A percentile compares a stretch with the other conserved stretches of the same genome.
phyloP scores from a whole-genome alignment of 2,329 filamentous ascomycete genomes.

The Phoma sp. region DNA sequence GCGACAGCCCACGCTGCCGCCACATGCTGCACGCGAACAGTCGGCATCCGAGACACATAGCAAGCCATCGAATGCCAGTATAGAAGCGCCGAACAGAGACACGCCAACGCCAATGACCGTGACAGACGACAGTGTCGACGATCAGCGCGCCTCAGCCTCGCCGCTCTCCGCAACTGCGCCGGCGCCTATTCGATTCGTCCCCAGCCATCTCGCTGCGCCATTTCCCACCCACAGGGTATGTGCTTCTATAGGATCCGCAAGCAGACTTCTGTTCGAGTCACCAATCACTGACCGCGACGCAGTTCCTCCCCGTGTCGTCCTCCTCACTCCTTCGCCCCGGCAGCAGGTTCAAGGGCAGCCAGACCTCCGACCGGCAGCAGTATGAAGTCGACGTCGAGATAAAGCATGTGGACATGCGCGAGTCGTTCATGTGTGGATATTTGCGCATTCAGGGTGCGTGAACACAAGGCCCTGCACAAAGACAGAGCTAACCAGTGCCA shows the following conservation, averaged over 20 bases:
- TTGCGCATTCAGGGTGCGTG: slow-evolving; percentile 88
- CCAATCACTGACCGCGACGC: slow-evolving; percentile 25
- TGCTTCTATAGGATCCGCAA: slow-evolving; percentile 10
- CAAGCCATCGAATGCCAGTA: slow-evolving; percentile 40
- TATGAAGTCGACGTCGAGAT: slow-evolving; percentile 98
- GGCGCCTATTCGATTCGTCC: slow-evolving; percentile 28
- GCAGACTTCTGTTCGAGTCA: background rate
- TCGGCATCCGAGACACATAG: slow-evolving; percentile 31
- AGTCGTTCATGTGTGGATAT: slow-evolving; percentile 95
- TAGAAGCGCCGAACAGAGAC: slow-evolving; percentile 44
- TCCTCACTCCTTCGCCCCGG: slow-evolving; percentile 87
- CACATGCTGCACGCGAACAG: slow-evolving; percentile 28
- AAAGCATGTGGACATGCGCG: slow-evolving; percentile 91
- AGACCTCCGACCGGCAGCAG: slow-evolving; percentile 88
- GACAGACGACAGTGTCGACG: slow-evolving; percentile 43
- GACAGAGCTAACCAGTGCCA: slow-evolving; percentile 49
- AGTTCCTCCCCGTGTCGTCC: slow-evolving; percentile 78
- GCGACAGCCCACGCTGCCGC: slow-evolving; percentile 47
- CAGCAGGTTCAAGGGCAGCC: slow-evolving; percentile 86
- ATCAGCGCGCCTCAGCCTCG: slow-evolving; percentile 40
- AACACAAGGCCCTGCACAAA: background rate
- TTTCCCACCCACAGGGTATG: slow-evolving; percentile 45
- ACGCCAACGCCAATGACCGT: slow-evolving; percentile 48
- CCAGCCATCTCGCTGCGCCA: slow-evolving; percentile 39
- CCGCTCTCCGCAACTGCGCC: slow-evolving; percentile 37